These are phyloP conservation scores for Phoma sp. DNA, from an alignment of 2,329 filamentous ascomycete species.

Conservation along the genomic window DNA sequence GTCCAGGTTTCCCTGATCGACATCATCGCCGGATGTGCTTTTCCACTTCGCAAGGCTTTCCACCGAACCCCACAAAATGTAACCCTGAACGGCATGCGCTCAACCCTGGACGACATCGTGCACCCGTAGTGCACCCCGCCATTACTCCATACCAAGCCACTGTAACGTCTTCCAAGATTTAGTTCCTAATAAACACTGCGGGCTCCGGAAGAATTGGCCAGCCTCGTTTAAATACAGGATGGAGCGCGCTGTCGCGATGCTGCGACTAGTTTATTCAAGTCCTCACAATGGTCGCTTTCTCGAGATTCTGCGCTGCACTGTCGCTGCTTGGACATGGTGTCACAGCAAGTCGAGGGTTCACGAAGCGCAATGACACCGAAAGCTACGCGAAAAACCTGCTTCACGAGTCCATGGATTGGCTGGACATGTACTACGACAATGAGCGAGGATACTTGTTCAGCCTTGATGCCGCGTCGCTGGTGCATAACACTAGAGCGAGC, in stretches of 20 bases:
- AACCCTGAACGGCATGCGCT: constrained; percentile 17
- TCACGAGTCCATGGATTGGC: constrained; percentile 61
- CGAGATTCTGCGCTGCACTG: constrained; percentile 20
- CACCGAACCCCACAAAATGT: constrained; percentile 26
- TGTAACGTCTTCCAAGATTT: not conserved
- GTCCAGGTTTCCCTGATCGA: constrained; percentile 18
- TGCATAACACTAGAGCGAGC: constrained; percentile 65
- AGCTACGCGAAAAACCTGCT: constrained; percentile 25
- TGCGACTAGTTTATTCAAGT: not conserved
- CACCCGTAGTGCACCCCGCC: constrained; percentile 17
- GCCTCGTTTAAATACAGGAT: constrained; percentile 5
- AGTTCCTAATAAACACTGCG: not conserved
- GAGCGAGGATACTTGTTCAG: constrained; percentile 62
- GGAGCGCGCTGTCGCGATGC: not conserved
- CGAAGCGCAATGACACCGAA: constrained; percentile 27
- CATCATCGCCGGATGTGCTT: constrained; percentile 16
- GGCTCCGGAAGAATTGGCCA: constrained; percentile 4
- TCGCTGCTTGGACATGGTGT: constrained; percentile 15
- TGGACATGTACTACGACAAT: constrained; percentile 64
- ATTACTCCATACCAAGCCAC: constrained; percentile 9
- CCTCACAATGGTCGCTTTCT: constrained; percentile 15
- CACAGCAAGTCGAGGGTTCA: constrained; percentile 12
- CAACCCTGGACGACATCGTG: constrained; percentile 9
- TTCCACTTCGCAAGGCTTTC: constrained; percentile 20
- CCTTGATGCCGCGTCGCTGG: constrained; percentile 56